Evolutionary conservation across 495 filamentous ascomycete species (phyloP).

Genomic region (Aspergillus panamensis): DNA sequence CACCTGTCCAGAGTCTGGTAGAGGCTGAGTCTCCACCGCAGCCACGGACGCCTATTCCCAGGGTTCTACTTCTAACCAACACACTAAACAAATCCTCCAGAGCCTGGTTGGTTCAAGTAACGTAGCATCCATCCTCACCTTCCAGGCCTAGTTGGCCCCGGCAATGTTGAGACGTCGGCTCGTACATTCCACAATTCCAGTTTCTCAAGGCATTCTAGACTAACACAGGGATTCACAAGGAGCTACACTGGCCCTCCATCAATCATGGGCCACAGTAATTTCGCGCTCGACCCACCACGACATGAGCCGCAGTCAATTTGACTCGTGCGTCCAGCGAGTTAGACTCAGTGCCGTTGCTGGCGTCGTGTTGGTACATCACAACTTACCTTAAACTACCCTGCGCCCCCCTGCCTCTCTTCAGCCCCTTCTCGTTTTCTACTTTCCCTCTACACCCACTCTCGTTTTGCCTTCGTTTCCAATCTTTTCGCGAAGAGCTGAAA

Average conservation of each 20-base stretch:
- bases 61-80: not conserved
- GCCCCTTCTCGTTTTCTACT: constrained; percentile 16
- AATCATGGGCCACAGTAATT: constrained; percentile 1
- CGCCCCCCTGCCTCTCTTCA: constrained; percentile 20
- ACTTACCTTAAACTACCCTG: constrained; percentile 12
- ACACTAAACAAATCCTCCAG: not conserved
- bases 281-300: constrained; percentile 3
- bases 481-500: constrained; percentile 22
- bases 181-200: not conserved
- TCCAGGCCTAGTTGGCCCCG: not conserved
- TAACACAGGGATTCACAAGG: not conserved
- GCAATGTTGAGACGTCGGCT: not conserved
- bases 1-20: not conserved
- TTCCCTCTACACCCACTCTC: constrained; percentile 10
- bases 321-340: constrained; percentile 10
- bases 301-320: constrained; percentile 21
- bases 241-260: not conserved
- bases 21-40: not conserved
- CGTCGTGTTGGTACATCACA: constrained; percentile 9
- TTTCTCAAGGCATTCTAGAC: not conserved
- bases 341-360: constrained; percentile 1
- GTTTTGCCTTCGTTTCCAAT: constrained; percentile 15
- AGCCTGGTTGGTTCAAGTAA: not conserved
- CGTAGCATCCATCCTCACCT: not conserved
- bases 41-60: not conserved